Evolutionary conservation across 345 rosid species (phyloP), one percentile per base, ranked within the genome.

Genomic region (Boechera divaricarpa): DNA sequence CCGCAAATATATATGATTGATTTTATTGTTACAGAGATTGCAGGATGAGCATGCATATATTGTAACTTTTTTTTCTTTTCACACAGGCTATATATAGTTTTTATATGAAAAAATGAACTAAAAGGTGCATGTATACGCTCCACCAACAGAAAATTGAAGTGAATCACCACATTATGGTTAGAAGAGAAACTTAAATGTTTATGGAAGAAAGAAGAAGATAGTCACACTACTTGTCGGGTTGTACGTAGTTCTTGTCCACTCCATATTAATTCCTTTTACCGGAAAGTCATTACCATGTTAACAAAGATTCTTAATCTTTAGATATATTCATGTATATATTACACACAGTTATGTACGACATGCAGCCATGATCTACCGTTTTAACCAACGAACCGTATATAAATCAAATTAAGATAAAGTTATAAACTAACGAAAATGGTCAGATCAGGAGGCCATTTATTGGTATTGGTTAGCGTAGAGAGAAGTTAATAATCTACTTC

Each of bases 141-240:
- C 53, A 70, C 48, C 76, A 70, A 77, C 67, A 38, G 15, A 1
- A 48, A 36, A 64, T 64, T 56, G 31, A 77, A 56, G 12, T 54
- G 53, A 56, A 18, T 57, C 80, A 63, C 67, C 80, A 63, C 67
- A 55, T 26, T 54, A 45, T 47, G 66, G 71, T 70, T 55, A 45
- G 65, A 63, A 44, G 49, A 47, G 45, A 63, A 26, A 48, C 67
- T 47, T 77, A n/a, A 56, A 47, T 56, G 60, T 56, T 5, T 47
- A 15, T 56, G 54, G 70, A 7, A 13, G 15, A 33, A 31, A 52
- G 24, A 11, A 18, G 1, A 7, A 38, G 13, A 18, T 38, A 67
- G 53, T 49, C 62, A 72, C 74, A 70, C 32, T n/a, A 56, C 53
- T 18, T 70, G 75, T 45, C 54, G 68, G 41, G 28, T 44, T 29